phyloP scores from a whole-genome alignment of 2,329 filamentous ascomycete species.

The Epichloe amarillans region DNA sequence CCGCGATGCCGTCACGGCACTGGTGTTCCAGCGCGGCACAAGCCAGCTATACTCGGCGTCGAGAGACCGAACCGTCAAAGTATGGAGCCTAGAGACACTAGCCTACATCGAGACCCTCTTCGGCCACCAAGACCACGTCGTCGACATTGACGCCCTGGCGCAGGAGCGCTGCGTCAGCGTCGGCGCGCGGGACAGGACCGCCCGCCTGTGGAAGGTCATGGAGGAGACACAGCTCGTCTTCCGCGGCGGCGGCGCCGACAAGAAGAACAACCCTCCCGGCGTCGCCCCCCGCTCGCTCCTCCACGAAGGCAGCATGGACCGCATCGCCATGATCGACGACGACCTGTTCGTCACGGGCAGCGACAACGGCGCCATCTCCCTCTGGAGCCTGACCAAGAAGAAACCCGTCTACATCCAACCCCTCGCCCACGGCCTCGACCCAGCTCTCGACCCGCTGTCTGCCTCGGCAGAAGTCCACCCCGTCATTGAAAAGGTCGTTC shows the following conservation, averaged over 20 bases:
- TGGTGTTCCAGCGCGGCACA: slow-evolving; percentile 75
- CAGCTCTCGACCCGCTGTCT: slow-evolving; percentile 50
- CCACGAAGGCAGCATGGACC: slow-evolving; percentile 79
- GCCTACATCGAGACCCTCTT: slow-evolving; percentile 94
- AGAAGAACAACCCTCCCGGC: slow-evolving; percentile 33
- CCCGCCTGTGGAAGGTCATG: slow-evolving; percentile 86
- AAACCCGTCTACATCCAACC: slow-evolving; percentile 74
- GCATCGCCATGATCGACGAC: slow-evolving; percentile 79
- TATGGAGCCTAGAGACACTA: slow-evolving; percentile 84
- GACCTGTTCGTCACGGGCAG: slow-evolving; percentile 85
- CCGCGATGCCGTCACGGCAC: slow-evolving; percentile 69
- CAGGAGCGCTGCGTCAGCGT: slow-evolving; percentile 86
- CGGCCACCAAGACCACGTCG: slow-evolving; percentile 83
- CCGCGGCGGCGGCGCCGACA: slow-evolving; percentile 60
- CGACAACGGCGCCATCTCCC: slow-evolving; percentile 73
- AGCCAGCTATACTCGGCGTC: slow-evolving; percentile 90
- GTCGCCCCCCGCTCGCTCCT: slow-evolving; percentile 39
- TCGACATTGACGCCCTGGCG: slow-evolving; percentile 69
- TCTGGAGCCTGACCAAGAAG: slow-evolving; percentile 91
- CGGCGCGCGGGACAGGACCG: slow-evolving; percentile 80
- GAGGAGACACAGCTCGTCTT: slow-evolving; percentile 95
- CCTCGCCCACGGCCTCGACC: slow-evolving; percentile 75
- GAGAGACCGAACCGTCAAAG: slow-evolving; percentile 85
- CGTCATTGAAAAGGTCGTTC: slow-evolving; percentile 38
- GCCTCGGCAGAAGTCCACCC: slow-evolving; percentile 61